Conservation (phyloP, 2,329 filamentous ascomycete species). For the Xylaria sp. region DNA sequence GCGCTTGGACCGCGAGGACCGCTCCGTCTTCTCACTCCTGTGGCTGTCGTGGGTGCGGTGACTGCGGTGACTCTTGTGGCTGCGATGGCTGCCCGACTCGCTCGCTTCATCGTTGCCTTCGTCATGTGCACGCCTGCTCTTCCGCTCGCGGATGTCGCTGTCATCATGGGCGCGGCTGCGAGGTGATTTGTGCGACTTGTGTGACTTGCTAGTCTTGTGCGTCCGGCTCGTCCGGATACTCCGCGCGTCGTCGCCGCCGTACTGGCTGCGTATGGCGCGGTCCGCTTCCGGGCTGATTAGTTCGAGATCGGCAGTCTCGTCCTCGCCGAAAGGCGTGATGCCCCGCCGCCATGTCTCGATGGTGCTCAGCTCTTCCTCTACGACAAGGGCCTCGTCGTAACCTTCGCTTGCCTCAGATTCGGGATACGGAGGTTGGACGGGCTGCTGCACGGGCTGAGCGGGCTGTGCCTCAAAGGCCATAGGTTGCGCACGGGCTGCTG, state of each 20-base stretch:
- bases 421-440: constrained; percentile 39
- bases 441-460: constrained; percentile 11
- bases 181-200: constrained; percentile 49
- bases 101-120: constrained; percentile 50
- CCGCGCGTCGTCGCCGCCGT: constrained; percentile 55
- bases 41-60: constrained; percentile 51
- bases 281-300: constrained; percentile 68
- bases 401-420: constrained; percentile 47
- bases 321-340: constrained; percentile 60
- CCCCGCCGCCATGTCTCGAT: constrained; percentile 71
- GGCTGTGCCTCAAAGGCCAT: constrained; percentile 49
- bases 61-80: constrained; percentile 50
- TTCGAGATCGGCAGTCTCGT: constrained; percentile 63
- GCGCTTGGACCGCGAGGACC: constrained; percentile 49
- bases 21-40: constrained; percentile 52
- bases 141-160: constrained; percentile 33
- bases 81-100: constrained; percentile 51
- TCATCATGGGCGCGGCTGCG: constrained; percentile 37
- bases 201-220: constrained; percentile 43
- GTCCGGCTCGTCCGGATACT: constrained; percentile 48
- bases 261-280: constrained; percentile 56
- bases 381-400: constrained; percentile 66
- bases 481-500: constrained; percentile 39
- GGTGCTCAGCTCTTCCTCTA: constrained; percentile 67
- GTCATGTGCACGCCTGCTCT: constrained; percentile 48